These are phyloP conservation scores for Dentipellis fragilis DNA, from an alignment of 768 basidiomycete species.

Conservation along the genomic window DNA sequence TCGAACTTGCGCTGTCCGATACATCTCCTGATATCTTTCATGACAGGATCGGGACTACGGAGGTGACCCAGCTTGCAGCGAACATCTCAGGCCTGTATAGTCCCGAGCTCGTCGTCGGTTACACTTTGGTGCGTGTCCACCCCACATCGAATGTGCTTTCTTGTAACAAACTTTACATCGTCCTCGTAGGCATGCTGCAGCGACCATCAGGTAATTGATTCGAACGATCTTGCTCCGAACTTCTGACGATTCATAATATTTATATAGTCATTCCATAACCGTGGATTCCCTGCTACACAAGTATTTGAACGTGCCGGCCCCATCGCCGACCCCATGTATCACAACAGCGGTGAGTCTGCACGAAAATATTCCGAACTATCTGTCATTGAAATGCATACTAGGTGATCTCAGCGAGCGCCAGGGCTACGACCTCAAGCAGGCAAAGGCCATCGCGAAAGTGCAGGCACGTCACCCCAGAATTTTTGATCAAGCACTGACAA, in stretches of 20 bases:
- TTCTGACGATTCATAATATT: not conserved
- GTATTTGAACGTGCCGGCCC: constrained; percentile 83
- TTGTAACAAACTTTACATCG: not conserved
- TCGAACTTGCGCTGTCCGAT: not conserved
- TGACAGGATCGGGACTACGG: constrained; percentile 65
- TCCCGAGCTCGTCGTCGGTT: constrained; percentile 66
- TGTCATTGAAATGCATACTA: constrained; percentile 13
- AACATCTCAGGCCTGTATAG: constrained; percentile 75
- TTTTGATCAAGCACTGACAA: not conserved
- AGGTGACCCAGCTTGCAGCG: constrained; percentile 64
- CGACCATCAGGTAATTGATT: constrained; percentile 60
- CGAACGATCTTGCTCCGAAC: too few relatives aligned
- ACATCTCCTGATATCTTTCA: not conserved
- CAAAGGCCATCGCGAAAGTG: constrained; percentile 79
- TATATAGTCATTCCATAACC: constrained; percentile 61
- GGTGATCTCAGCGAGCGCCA: constrained; percentile 73
- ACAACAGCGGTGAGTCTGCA: constrained; percentile 56
- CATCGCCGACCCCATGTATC: constrained; percentile 85
- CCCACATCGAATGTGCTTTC: not conserved
- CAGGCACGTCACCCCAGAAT: constrained; percentile 38
- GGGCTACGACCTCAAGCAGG: constrained; percentile 77
- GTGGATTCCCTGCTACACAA: constrained; percentile 80
- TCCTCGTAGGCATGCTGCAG: constrained; percentile 68
- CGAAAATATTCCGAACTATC: not conserved
- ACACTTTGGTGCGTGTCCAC: constrained; percentile 38